Evolutionary conservation across 495 filamentous ascomycete genomes (phyloP), one percentile per base, ranked within the genome.

Genomic region (Massariosphaeria phaeospora): DNA sequence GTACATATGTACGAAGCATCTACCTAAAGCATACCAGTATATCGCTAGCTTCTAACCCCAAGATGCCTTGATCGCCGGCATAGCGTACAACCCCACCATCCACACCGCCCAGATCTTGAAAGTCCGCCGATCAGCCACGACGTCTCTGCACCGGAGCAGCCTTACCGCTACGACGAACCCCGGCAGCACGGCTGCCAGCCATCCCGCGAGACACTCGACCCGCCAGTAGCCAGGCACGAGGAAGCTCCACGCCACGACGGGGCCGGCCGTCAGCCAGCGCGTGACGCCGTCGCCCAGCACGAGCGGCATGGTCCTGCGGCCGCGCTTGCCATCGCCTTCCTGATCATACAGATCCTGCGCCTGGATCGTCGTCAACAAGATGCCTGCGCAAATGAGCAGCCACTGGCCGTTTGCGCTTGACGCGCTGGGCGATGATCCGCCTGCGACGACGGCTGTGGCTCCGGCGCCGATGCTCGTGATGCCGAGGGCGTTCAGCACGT

Each of bases 351-450:
- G 58, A 52, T 80, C 78, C 55, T 80, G 78, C 0, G 75, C 57
- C 3, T 80, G 75, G 47, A 79, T 65, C n/a, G 77, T 81, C 0
- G 72, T 73, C 17, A 75, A 61, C 18, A 81, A 69, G 12, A 77
- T 68, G 2, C 57, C 62, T 18, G 70, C 63, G 20, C 79, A 63
- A 2, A 79, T 70, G 0, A 39, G 52, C 1, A 75, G 57, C 80
- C 80, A 83, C 6, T 57, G 50, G 26, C 46, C 69, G 30, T 31
- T 51, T 13, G 49, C 44, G 17, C 48, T 68, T 27, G 63, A 36
- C 18, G 35, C 23, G 11, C 23, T 12, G 3, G 31, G 59, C 57
- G 35, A 23, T 2, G 3, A 57, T 55, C 43, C 21, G 18, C 35
- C n/a, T 15, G 18, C 11, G 2, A 26, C 61, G 48, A 40, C n/a